These are phyloP conservation scores for Citrus medica DNA, from an alignment of 345 rosid species.

Conservation along the genomic window DNA sequence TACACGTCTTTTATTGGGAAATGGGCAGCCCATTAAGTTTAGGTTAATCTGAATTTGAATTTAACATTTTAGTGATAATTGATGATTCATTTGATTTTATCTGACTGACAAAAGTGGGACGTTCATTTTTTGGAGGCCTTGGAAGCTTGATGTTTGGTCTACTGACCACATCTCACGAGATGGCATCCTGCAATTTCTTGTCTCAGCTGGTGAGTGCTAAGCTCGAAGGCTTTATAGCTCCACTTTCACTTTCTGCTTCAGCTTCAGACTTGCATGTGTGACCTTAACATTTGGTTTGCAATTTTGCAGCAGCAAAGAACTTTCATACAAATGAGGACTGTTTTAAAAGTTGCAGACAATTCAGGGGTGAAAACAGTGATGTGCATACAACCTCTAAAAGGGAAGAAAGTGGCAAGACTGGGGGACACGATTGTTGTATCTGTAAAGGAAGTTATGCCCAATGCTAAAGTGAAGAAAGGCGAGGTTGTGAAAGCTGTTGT, in stretches of 20 bases:
- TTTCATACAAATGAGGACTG: conserved; percentile 86
- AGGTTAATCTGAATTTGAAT: background rate
- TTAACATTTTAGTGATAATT: background rate
- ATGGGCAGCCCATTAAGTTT: too few species aligned
- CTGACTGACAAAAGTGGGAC: background rate
- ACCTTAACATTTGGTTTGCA: background rate
- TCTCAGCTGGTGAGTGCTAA: conserved; percentile 14
- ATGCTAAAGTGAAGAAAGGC: conserved; percentile 93
- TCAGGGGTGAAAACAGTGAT: conserved; percentile 83
- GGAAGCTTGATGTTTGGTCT: conserved; percentile 4
- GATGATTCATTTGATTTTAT: background rate
- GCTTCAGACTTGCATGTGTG: background rate
- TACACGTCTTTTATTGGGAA: too few species aligned
- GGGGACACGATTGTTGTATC: conserved; percentile 83
- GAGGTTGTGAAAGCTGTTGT: conserved; percentile 75
- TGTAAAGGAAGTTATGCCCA: conserved; percentile 82
- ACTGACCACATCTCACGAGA: conserved; percentile 3
- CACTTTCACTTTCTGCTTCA: background rate
- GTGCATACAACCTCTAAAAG: conserved; percentile 79
- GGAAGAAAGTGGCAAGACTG: conserved; percentile 72
- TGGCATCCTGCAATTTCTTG: background rate
- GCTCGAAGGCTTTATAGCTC: background rate
- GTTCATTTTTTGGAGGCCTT: conserved; percentile 1
- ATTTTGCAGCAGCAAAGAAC: conserved; percentile 58
- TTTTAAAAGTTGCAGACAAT: conserved; percentile 82